Percentiles rank a stretch among this genome's conserved stretches.
Evolutionary conservation across 2,329 filamentous ascomycete genomes (phyloP).

Genomic region (Penicillium freii): DNA sequence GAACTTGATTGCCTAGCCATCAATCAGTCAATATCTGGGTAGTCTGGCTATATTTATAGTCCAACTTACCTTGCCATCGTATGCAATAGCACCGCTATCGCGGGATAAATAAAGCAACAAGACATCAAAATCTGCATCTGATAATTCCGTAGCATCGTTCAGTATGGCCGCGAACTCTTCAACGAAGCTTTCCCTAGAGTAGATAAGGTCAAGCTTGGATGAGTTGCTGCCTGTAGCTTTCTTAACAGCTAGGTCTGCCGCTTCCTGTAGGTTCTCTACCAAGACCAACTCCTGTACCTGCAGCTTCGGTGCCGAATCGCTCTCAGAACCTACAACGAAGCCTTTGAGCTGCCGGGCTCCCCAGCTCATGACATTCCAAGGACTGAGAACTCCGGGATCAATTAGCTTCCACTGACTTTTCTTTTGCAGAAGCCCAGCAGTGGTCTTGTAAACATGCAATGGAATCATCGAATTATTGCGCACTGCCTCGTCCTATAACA

Average conservation of each 20-base stretch:
- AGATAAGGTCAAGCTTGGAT: conserved; percentile 63
- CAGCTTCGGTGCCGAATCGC: conserved; percentile 34
- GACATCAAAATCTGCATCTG: conserved; percentile 65
- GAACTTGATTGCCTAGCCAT: conserved; percentile 68
- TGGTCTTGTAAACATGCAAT: conserved; percentile 64
- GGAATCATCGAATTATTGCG: conserved; percentile 67
- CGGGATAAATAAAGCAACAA: conserved; percentile 68
- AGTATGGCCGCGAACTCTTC: conserved; percentile 57
- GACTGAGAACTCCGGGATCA: conserved; percentile 49
- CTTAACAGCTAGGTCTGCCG: conserved; percentile 55
- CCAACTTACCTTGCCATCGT: conserved; percentile 46
- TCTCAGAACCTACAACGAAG: conserved; percentile 48
- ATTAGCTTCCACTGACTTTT: conserved; percentile 61
- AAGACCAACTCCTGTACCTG: conserved; percentile 47
- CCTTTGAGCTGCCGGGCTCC: conserved; percentile 66
- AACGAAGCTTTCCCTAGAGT: conserved; percentile 64
- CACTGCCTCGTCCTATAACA: conserved; percentile 63
- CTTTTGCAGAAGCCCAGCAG: conserved; percentile 69
- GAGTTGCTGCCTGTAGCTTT: conserved; percentile 45
- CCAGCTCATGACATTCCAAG: conserved; percentile 73
- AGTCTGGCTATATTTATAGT: conserved; percentile 2
- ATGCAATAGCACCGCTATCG: conserved; percentile 57
- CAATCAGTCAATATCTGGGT: conserved; percentile 19
- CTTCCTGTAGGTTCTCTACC: conserved; percentile 56
- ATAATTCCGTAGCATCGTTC: conserved; percentile 51